phyloP scores from a whole-genome alignment of 1,284 basidiomycete genomes.

The Ustilago vetiveriae region DNA sequence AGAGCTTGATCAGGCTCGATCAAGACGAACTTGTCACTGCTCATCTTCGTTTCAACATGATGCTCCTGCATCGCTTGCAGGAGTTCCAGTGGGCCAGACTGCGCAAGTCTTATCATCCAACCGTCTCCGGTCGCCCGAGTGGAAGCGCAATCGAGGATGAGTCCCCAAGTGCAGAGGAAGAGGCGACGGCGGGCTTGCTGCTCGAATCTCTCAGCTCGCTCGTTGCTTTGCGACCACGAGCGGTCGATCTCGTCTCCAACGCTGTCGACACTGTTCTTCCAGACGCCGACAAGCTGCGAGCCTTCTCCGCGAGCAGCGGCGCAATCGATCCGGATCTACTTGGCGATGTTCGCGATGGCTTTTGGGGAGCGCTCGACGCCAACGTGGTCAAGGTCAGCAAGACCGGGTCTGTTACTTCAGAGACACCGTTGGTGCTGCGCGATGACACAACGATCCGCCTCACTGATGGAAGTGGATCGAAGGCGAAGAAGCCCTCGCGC shows the following conservation, averaged over 20 bases:
- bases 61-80: slow-evolving; percentile 52
- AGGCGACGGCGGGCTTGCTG: slow-evolving; percentile 35
- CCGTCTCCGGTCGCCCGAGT: slow-evolving; percentile 5
- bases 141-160: slow-evolving; percentile 4
- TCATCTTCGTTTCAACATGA: slow-evolving; percentile 46
- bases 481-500: slow-evolving; percentile 21
- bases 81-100: slow-evolving; percentile 58
- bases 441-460: slow-evolving; percentile 51
- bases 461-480: slow-evolving; percentile 32
- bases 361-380: slow-evolving; percentile 56
- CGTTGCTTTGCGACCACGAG: slow-evolving; percentile 30
- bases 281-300: slow-evolving; percentile 17
- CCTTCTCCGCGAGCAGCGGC: slow-evolving; percentile 35
- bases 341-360: slow-evolving; percentile 41
- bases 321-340: slow-evolving; percentile 49
- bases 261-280: slow-evolving; percentile 15
- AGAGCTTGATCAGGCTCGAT: slow-evolving; percentile 35
- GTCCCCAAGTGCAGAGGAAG: slow-evolving; percentile 38
- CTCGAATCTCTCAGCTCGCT: slow-evolving; percentile 46
- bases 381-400: slow-evolving; percentile 27
- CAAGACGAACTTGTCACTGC: slow-evolving; percentile 36
- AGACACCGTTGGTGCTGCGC: slow-evolving; percentile 30
- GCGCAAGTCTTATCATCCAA: slow-evolving; percentile 29
- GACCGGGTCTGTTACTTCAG: slow-evolving; percentile 11
- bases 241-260: slow-evolving; percentile 12